Conservation (phyloP, 1,284 basidiomycete species). For the Ustilago tritici region DNA sequence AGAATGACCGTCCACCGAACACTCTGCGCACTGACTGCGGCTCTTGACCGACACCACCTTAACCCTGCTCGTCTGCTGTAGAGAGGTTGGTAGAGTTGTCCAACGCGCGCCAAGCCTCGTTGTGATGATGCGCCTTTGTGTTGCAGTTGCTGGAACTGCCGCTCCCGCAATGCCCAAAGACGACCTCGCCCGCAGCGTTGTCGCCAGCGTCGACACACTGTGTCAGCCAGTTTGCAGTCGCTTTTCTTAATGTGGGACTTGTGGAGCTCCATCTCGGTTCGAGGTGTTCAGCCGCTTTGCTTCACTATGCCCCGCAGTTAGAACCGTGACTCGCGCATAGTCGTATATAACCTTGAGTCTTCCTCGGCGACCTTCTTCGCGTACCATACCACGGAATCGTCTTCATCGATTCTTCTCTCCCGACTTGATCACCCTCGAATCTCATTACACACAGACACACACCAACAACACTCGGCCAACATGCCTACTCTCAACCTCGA, state of each 20-base stretch:
- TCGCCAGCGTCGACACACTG: neutral
- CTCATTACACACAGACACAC: neutral
- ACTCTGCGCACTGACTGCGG: constrained; percentile 12
- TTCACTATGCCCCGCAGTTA: constrained; percentile 23
- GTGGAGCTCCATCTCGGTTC: constrained; percentile 4
- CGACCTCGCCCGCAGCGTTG: neutral
- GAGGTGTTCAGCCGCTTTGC: neutral
- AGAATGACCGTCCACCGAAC: neutral
- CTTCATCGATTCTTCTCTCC: constrained; percentile 2
- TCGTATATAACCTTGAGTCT: constrained; percentile 14
- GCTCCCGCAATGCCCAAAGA: constrained; percentile 21
- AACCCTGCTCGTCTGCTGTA: neutral
- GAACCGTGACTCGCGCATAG: neutral
- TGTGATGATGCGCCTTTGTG: neutral
- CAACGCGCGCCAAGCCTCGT: constrained; percentile 1
- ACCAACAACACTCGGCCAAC: constrained; percentile 7
- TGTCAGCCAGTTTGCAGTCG: too few species aligned
- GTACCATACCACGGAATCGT: neutral
- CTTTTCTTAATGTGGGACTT: neutral
- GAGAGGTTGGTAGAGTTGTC: neutral
- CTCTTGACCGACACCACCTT: constrained; percentile 36
- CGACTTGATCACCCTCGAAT: neutral
- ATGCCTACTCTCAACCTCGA: constrained; percentile 64
- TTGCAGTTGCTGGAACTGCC: constrained; percentile 11
- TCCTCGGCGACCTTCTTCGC: neutral